Evolutionary conservation across 129 eudicot species (phyloP).

Genomic region (Flaveria brownii): DNA sequence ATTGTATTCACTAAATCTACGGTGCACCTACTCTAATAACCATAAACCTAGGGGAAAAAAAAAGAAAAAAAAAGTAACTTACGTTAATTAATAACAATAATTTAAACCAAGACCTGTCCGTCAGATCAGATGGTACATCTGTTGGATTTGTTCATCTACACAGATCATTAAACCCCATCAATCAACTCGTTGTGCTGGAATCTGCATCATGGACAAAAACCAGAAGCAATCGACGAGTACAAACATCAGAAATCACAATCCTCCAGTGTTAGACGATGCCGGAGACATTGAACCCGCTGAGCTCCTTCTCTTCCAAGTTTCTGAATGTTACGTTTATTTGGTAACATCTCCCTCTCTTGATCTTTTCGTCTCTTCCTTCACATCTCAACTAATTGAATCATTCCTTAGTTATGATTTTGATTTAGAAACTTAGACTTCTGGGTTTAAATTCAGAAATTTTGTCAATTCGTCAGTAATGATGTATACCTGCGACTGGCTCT

Average conservation of each 20-base stretch:
- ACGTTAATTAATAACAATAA: too few relatives aligned
- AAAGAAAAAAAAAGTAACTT: too few relatives aligned
- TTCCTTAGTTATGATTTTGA: background rate
- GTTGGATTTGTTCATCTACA: too few relatives aligned
- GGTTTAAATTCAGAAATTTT: background rate
- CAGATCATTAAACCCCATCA: too few relatives aligned
- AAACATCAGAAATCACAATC: constrained; percentile 7
- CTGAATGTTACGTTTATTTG: constrained; percentile 95
- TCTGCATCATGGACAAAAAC: constrained; percentile 30
- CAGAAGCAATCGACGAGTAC: constrained; percentile 23
- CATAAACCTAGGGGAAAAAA: too few relatives aligned
- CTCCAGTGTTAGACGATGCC: constrained; percentile 21
- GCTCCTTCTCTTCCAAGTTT: constrained; percentile 84
- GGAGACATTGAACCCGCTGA: constrained; percentile 62
- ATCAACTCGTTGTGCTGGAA: too few relatives aligned
- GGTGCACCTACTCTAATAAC: too few relatives aligned
- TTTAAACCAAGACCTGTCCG: too few relatives aligned
- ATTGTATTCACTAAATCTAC: too few relatives aligned
- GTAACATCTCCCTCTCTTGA: constrained; percentile 36
- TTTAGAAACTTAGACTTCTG: background rate
- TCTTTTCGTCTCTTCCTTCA: constrained; percentile 13
- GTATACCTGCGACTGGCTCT: too few relatives aligned
- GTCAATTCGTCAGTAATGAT: background rate
- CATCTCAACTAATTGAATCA: constrained; percentile 20
- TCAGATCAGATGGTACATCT: too few relatives aligned